Evolutionary conservation across 2,329 filamentous ascomycete species (phyloP), one percentile per base, ranked within the genome.

Genomic region (Shiraia sp.): DNA sequence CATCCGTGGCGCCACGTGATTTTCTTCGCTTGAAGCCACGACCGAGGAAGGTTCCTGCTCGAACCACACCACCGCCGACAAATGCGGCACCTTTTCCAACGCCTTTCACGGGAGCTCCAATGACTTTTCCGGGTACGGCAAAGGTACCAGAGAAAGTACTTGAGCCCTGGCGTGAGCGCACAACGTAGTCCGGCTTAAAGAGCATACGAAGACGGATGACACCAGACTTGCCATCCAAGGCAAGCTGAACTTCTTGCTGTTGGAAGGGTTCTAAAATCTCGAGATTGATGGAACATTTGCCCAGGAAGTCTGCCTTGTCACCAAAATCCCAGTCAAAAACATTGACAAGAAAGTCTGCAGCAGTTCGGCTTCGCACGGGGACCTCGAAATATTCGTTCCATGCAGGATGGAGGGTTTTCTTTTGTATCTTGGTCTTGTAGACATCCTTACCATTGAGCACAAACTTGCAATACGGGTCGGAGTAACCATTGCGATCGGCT

Each of bases 351-450:
- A 99, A 93, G 17, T 93, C 82, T 26, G 91, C 87, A 0, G 80
- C 90, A 12, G 90, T 96, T 44, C 93, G 81, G 10, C 90, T 95
- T 13, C 88, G 84, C 37, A 99, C 76, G 1, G 84, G 77, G 1
- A 89, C 79, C 68, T 96, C 91, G 61, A 99, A 99, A 69, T 84
- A 91, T 66, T 99, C 93, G 64, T 97, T 97, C 95, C 95, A 99
- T 0, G 83, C 81, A 0, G 93, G 93, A 55, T 93, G 85, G 3
- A 99, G 79, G 0, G 93, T 97, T 80, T 99, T 99, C 81, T 97
- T 99, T 68, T 92, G 86, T 2, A 86, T 85, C 73, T 96, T 95
- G 31, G 91, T 95, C 79, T 97, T 99, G 82, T 89, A 90, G 1
- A 97, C 81, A 42, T 95, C 88, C 60, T 90, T 85, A 32, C 87